A percentile compares a stretch with the other conserved stretches of the same genome.
Evolutionary conservation across 257 asterid species (phyloP).

Genomic region (Nicotiana obtusifolia): DNA sequence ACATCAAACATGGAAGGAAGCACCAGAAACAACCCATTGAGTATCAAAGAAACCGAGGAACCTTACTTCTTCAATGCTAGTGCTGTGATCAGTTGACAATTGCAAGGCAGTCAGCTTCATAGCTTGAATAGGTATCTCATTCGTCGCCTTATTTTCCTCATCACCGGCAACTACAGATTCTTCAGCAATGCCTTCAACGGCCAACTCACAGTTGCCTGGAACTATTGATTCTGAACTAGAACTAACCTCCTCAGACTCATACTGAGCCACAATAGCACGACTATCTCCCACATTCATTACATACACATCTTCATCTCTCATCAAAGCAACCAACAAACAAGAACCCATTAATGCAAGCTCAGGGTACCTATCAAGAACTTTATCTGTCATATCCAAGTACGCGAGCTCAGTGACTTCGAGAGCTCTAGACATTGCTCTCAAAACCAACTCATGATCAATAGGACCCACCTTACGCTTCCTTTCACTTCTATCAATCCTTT

Average conservation of each 20-base stretch:
- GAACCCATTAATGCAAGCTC: constrained; percentile 27
- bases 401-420: constrained; percentile 20
- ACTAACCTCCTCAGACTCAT: constrained; percentile 12
- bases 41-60: not conserved
- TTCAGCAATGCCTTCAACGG: constrained; percentile 15
- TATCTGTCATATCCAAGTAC: constrained; percentile 24
- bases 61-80: constrained; percentile 23
- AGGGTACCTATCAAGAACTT: constrained; percentile 22
- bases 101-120: constrained; percentile 19
- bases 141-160: not conserved
- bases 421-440: constrained; percentile 27
- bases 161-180: not conserved
- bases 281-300: constrained; percentile 28
- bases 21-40: not conserved
- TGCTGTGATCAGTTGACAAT: constrained; percentile 22
- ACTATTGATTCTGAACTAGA: constrained; percentile 6
- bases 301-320: constrained; percentile 26
- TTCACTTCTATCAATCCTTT: constrained; percentile 6
- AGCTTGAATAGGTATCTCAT: constrained; percentile 6
- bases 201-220: not conserved
- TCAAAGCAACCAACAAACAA: constrained; percentile 22
- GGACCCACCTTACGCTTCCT: constrained; percentile 24
- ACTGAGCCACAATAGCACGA: constrained; percentile 26
- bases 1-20: constrained; percentile 3
- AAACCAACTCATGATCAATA: constrained; percentile 22